Conservation (phyloP, 2,329 filamentous ascomycete genomes). For the Trichocomaceae sp. region DNA sequence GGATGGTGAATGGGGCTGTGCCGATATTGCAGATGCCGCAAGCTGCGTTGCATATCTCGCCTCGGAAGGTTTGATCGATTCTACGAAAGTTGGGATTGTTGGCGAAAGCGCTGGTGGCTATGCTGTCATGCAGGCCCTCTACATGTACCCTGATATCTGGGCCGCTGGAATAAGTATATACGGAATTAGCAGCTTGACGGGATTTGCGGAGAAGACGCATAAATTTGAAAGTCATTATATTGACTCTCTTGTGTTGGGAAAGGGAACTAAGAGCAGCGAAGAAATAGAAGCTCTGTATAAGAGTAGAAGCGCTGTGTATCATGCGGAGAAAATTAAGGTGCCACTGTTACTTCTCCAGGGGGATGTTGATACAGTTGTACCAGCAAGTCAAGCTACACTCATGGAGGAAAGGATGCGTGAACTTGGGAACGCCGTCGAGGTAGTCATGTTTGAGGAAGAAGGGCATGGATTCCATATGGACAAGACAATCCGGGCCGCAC, state of each 20-base stretch:
- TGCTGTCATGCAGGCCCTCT: constrained; percentile 46
- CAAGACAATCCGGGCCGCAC: constrained; percentile 1
- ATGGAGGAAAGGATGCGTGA: constrained; percentile 33
- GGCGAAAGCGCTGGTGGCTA: constrained; percentile 52
- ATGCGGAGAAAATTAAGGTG: constrained; percentile 43
- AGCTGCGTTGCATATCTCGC: constrained; percentile 43
- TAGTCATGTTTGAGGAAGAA: constrained; percentile 4
- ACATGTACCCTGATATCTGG: constrained; percentile 43
- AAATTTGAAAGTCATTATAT: constrained; percentile 52
- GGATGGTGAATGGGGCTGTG: constrained; percentile 46
- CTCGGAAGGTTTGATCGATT: constrained; percentile 31
- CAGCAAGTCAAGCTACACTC: constrained; percentile 48
- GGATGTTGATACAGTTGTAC: constrained; percentile 51
- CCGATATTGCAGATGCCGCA: constrained; percentile 47
- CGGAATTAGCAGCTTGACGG: constrained; percentile 47
- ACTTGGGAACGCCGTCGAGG: not conserved
- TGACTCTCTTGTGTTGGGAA: constrained; percentile 38
- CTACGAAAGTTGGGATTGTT: constrained; percentile 41
- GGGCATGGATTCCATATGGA: constrained; percentile 10
- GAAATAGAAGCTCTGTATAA: constrained; percentile 40
- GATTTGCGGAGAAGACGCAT: constrained; percentile 46
- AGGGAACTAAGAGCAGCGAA: constrained; percentile 29
- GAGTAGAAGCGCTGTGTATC: constrained; percentile 45
- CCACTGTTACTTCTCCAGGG: constrained; percentile 54
- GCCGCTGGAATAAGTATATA: constrained; percentile 47